These are phyloP conservation scores for Tirmania nivea DNA, from an alignment of 495 filamentous ascomycete species.

Conservation along the genomic window DNA sequence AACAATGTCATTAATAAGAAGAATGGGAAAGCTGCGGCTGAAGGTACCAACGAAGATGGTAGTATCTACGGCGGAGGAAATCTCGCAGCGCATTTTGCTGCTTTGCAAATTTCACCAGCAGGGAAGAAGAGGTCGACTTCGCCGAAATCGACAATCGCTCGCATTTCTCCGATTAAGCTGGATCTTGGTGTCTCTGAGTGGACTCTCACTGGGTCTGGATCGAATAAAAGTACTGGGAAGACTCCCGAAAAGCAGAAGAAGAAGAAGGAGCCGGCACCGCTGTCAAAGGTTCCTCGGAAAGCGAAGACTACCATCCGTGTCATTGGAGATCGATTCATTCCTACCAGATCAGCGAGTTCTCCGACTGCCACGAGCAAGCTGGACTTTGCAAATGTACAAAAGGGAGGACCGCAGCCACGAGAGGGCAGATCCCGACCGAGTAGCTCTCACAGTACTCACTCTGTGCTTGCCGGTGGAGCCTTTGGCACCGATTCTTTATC, in stretches of 20 bases:
- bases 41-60: conserved; percentile 34
- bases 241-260: neutral
- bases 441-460: conserved; percentile 22
- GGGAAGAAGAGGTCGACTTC: conserved; percentile 17
- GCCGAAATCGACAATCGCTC: conserved; percentile 7
- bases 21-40: conserved; percentile 26
- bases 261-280: neutral
- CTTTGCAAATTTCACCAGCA: conserved; percentile 11
- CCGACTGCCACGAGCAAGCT: conserved; percentile 69
- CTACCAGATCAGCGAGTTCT: conserved; percentile 72
- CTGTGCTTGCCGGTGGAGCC: conserved; percentile 1
- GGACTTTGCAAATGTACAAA: conserved; percentile 21
- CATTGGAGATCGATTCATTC: conserved; percentile 88
- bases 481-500: conserved; percentile 13
- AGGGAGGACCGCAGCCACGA: conserved; percentile 2
- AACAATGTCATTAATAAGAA: conserved; percentile 6
- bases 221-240: conserved; percentile 17
- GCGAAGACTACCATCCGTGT: conserved; percentile 65
- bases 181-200: conserved; percentile 87
- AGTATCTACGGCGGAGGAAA: conserved; percentile 39
- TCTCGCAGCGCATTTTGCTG: conserved; percentile 50
- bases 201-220: conserved; percentile 62
- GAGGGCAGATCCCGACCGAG: conserved; percentile 41
- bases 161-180: conserved; percentile 45
- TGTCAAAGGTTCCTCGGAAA: conserved; percentile 18